Conservation (phyloP, 2,329 filamentous ascomycete species). For the Stromatinia cepivora region DNA sequence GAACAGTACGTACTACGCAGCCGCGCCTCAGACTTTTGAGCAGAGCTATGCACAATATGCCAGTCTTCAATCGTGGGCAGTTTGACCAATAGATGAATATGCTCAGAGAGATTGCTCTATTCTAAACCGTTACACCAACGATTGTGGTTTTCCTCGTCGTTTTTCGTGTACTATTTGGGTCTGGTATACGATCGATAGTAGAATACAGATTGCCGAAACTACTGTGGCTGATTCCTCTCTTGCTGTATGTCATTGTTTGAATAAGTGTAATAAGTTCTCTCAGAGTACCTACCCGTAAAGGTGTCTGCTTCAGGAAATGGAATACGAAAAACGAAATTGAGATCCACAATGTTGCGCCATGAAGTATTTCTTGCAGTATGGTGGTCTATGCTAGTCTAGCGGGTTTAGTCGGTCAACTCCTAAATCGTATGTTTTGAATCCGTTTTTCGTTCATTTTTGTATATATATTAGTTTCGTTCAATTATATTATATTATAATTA, state of each 20-base stretch:
- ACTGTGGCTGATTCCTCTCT: neutral
- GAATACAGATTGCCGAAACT: neutral
- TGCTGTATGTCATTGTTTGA: too few relatives aligned
- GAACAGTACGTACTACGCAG: too few relatives aligned
- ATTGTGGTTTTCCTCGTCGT: neutral
- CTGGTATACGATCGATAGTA: neutral
- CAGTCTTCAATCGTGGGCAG: neutral
- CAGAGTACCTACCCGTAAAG: too few relatives aligned
- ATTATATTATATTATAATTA: too few relatives aligned
- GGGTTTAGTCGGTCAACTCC: too few relatives aligned
- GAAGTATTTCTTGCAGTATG: neutral
- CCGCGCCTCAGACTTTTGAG: neutral
- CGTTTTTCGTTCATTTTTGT: too few relatives aligned
- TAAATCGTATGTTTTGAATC: too few relatives aligned
- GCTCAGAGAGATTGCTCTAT: neutral
- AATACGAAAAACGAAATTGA: neutral
- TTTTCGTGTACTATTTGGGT: neutral
- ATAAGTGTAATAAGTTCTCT: neutral
- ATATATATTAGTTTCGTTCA: too few relatives aligned
- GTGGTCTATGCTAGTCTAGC: neutral
- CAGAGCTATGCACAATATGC: neutral
- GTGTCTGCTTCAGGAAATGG: neutral
- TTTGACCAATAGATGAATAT: neutral
- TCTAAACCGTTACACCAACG: neutral
- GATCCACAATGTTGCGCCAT: neutral